phyloP scores from a whole-genome alignment of 805 yeast genomes.

The Diddensiella caesifluorescens region DNA sequence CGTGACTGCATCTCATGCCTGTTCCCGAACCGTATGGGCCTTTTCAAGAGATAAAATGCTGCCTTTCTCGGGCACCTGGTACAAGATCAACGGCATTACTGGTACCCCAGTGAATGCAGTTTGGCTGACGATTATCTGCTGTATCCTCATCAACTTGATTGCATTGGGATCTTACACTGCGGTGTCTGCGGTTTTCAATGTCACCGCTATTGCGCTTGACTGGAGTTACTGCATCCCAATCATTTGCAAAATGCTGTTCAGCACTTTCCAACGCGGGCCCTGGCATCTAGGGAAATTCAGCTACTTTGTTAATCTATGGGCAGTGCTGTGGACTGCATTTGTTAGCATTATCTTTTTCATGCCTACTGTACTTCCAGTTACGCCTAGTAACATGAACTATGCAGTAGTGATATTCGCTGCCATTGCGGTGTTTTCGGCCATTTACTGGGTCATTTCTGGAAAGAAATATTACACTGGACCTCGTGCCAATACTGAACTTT shows the following conservation, averaged over 20 bases:
- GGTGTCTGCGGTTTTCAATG: slow-evolving; percentile 78
- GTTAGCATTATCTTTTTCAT: slow-evolving; percentile 21
- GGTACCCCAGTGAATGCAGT: slow-evolving; percentile 64
- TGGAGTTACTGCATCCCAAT: slow-evolving; percentile 73
- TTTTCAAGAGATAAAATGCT: slow-evolving; percentile 79
- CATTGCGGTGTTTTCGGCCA: slow-evolving; percentile 40
- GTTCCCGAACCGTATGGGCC: slow-evolving; percentile 73
- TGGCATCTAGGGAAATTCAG: slow-evolving; percentile 21
- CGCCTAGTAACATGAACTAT: slow-evolving; percentile 47
- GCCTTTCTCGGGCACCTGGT: slow-evolving; percentile 61
- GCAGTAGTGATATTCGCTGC: slow-evolving; percentile 64
- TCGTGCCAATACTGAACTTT: slow-evolving; percentile 13
- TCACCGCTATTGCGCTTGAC: slow-evolving; percentile 70
- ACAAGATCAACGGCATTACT: slow-evolving; percentile 52
- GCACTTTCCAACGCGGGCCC: slow-evolving; percentile 19
- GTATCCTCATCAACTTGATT: slow-evolving; percentile 48
- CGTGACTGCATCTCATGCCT: slow-evolving; percentile 73
- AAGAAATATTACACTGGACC: slow-evolving; percentile 22
- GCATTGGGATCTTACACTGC: slow-evolving; percentile 69
- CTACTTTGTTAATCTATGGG: slow-evolving; percentile 19
- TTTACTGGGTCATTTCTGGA: slow-evolving; percentile 48
- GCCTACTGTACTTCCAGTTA: slow-evolving; percentile 35
- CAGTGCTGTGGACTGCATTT: slow-evolving; percentile 21
- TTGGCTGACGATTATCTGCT: slow-evolving; percentile 40
- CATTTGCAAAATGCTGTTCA: slow-evolving; percentile 21